A percentile compares a stretch with the other conserved stretches of the same genome.
Evolutionary conservation across 192 early-diverging fungal species (phyloP).

Genomic region (Coemansia sp.): DNA sequence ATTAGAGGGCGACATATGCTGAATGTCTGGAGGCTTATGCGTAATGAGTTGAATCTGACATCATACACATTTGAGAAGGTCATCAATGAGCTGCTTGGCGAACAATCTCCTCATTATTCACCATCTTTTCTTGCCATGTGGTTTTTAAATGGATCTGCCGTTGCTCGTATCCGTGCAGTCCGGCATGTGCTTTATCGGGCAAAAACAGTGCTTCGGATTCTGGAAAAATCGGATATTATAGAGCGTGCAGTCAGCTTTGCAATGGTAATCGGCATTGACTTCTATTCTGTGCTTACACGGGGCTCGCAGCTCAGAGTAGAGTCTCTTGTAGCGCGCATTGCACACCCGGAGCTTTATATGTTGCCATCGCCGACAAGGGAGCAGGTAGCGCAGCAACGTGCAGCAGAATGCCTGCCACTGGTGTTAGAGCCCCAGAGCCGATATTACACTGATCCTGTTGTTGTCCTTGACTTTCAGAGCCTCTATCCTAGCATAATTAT

Average conservation of each 20-base stretch:
- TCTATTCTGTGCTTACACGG: constrained; percentile 79
- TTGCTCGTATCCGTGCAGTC: constrained; percentile 62
- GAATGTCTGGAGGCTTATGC: constrained; percentile 87
- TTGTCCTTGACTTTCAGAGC: constrained; percentile 92
- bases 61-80: constrained; percentile 79
- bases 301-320: constrained; percentile 95
- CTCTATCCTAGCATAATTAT: constrained; percentile 96
- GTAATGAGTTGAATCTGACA: constrained; percentile 70
- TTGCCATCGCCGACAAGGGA: constrained; percentile 71
- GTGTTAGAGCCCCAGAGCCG: constrained; percentile 82
- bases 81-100: constrained; percentile 68
- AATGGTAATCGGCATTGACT: constrained; percentile 88
- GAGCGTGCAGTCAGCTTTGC: constrained; percentile 79
- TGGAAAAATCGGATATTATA: constrained; percentile 70
- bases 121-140: constrained; percentile 62
- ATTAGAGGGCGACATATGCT: constrained; percentile 76
- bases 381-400: constrained; percentile 73
- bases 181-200: constrained; percentile 70
- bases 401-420: constrained; percentile 84
- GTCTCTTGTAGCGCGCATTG: constrained; percentile 66
- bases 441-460: constrained; percentile 81
- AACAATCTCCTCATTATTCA: constrained; percentile 68
- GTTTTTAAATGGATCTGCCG: constrained; percentile 54
- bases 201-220: constrained; percentile 63
- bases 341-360: constrained; percentile 77